Percentiles rank a stretch among this genome's conserved stretches.
phyloP scores from a whole-genome alignment of 352 stramenopile species.

The Globisporangium paddicum region DNA sequence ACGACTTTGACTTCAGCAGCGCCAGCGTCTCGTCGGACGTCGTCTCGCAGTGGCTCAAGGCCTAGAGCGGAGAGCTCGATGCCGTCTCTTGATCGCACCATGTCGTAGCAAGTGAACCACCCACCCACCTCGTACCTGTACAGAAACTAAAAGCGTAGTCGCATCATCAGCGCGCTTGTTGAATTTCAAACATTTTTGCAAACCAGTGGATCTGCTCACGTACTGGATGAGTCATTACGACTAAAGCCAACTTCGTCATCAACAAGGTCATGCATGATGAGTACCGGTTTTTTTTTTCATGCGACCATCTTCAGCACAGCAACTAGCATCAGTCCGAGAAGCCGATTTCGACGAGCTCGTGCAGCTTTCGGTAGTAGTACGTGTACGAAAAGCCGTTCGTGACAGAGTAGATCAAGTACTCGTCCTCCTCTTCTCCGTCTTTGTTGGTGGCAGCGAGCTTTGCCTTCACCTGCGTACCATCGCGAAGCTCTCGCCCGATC shows the following conservation, averaged over 20 bases:
- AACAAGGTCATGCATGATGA: neutral
- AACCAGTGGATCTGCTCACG: neutral
- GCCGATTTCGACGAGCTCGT: slow-evolving; percentile 10
- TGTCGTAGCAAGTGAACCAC: neutral
- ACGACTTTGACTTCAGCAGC: slow-evolving; percentile 64
- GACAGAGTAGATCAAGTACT: slow-evolving; percentile 64
- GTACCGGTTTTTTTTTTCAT: neutral
- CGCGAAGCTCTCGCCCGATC: slow-evolving; percentile 41
- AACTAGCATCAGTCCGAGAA: slow-evolving; percentile 1
- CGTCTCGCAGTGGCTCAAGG: slow-evolving; percentile 48
- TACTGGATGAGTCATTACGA: too few relatives aligned
- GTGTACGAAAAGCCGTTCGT: slow-evolving; percentile 58
- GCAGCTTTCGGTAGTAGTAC: slow-evolving; percentile 24
- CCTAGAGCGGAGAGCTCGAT: slow-evolving; percentile 14
- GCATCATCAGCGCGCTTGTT: neutral
- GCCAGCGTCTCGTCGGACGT: slow-evolving; percentile 44
- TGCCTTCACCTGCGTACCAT: slow-evolving; percentile 66
- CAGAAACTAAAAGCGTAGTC: neutral
- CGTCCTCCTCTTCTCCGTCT: slow-evolving; percentile 17
- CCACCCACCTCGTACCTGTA: neutral
- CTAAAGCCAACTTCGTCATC: neutral
- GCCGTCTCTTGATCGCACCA: neutral
- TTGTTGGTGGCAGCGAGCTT: slow-evolving; percentile 23
- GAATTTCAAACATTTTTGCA: neutral
- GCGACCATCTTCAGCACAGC: neutral